Conservation (phyloP, 2,329 filamentous ascomycete genomes). For the Penicillium hesseltinei region DNA sequence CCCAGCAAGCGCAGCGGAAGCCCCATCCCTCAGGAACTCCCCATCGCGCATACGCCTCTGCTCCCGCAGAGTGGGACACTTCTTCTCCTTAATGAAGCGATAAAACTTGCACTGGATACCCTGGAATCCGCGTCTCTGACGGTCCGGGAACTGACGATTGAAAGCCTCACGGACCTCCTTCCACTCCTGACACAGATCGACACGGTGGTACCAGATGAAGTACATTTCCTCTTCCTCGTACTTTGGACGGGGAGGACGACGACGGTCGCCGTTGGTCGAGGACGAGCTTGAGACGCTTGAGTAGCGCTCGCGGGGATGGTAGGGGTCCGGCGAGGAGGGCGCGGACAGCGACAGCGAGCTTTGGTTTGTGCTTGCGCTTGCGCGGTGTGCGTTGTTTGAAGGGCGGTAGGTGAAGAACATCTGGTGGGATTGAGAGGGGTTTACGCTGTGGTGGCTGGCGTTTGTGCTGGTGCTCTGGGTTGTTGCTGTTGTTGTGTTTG, state of each 20-base stretch:
- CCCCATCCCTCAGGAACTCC: constrained; percentile 38
- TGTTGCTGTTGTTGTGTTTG: constrained; percentile 15
- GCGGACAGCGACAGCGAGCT: not conserved
- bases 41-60: constrained; percentile 42
- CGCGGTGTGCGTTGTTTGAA: not conserved
- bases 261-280: constrained; percentile 36
- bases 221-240: constrained; percentile 49
- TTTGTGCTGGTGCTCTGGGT: constrained; percentile 17
- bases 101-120: constrained; percentile 53
- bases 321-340: constrained; percentile 36
- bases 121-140: constrained; percentile 42
- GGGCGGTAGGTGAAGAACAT: constrained; percentile 5
- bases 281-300: constrained; percentile 44
- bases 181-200: constrained; percentile 48
- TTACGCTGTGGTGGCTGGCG: not conserved
- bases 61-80: constrained; percentile 45
- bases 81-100: constrained; percentile 47
- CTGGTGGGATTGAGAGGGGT: not conserved
- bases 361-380: constrained; percentile 11
- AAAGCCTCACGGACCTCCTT: constrained; percentile 46
- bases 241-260: constrained; percentile 45
- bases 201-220: constrained; percentile 52
- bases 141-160: constrained; percentile 43
- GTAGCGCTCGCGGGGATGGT: constrained; percentile 39
- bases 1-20: constrained; percentile 14